phyloP scores from a whole-genome alignment of 345 rosid species.

The Murraya koenigii region DNA sequence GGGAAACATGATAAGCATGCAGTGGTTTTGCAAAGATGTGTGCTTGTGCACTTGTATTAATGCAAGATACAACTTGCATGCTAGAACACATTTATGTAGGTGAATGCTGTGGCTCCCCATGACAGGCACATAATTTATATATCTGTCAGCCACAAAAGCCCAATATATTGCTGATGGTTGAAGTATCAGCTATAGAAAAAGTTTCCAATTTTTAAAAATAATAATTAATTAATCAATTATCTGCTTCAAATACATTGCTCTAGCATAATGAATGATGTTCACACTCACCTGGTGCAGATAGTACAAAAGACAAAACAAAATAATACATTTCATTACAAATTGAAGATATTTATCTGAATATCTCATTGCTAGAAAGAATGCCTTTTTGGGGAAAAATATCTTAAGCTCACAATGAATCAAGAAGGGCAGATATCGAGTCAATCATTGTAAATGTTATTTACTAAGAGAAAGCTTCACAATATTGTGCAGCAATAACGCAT shows the following conservation, averaged over 20 bases:
- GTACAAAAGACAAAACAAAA: background rate
- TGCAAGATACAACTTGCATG: background rate
- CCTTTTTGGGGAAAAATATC: background rate
- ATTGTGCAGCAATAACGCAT: background rate
- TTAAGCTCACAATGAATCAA: background rate
- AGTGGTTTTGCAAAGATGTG: background rate
- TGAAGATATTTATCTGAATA: background rate
- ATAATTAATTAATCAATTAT: background rate
- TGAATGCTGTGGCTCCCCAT: background rate
- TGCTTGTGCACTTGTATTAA: background rate
- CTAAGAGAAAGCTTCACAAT: background rate
- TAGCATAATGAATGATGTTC: background rate
- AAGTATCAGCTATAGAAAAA: too few relatives aligned
- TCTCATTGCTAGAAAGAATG: background rate
- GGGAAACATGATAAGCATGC: background rate
- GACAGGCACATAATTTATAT: background rate
- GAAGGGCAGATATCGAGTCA: background rate
- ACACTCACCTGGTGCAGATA: background rate
- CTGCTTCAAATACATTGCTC: background rate
- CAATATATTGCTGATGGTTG: too few relatives aligned
- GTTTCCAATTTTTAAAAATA: too few relatives aligned
- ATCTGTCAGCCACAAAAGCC: background rate
- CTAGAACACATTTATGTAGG: background rate
- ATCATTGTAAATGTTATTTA: background rate
- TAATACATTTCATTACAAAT: background rate